Percentiles rank a stretch among this genome's conserved stretches.
Conservation (phyloP, 805 yeast genomes). For the Yarrowia hollandica region DNA sequence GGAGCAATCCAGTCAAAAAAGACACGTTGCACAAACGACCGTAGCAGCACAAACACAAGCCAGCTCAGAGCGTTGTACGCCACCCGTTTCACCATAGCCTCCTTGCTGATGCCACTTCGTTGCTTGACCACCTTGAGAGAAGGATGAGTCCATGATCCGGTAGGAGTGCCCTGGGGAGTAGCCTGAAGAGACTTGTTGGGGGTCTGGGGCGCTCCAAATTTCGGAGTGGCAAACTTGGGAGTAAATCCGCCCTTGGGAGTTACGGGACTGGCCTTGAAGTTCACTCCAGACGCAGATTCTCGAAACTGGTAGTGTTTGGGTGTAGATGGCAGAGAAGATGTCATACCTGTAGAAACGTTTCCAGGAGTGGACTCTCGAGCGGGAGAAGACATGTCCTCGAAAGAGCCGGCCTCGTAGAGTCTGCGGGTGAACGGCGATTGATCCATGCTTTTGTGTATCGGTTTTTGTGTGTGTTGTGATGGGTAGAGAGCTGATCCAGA, state of each 20-base stretch:
- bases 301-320: constrained; percentile 21
- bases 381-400: constrained; percentile 8
- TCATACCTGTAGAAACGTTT: not conserved
- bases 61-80: constrained; percentile 47
- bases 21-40: constrained; percentile 53
- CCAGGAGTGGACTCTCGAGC: not conserved
- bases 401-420: constrained; percentile 9
- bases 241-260: constrained; percentile 11
- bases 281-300: constrained; percentile 1
- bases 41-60: constrained; percentile 82
- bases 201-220: not conserved
- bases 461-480: not conserved
- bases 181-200: not conserved
- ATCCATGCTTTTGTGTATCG: not conserved
- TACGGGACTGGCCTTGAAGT: constrained; percentile 24
- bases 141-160: constrained; percentile 21
- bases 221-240: not conserved
- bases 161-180: constrained; percentile 10
- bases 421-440: constrained; percentile 18
- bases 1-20: constrained; percentile 10
- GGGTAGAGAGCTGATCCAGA: too few species aligned
- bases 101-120: constrained; percentile 5
- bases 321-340: constrained; percentile 11
- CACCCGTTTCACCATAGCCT: constrained; percentile 5
- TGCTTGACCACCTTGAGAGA: constrained; percentile 3